Evolutionary conservation across 2,329 filamentous ascomycete genomes (phyloP), one percentile per base, ranked within the genome.

Genomic region (Harringtonia aguacate): DNA sequence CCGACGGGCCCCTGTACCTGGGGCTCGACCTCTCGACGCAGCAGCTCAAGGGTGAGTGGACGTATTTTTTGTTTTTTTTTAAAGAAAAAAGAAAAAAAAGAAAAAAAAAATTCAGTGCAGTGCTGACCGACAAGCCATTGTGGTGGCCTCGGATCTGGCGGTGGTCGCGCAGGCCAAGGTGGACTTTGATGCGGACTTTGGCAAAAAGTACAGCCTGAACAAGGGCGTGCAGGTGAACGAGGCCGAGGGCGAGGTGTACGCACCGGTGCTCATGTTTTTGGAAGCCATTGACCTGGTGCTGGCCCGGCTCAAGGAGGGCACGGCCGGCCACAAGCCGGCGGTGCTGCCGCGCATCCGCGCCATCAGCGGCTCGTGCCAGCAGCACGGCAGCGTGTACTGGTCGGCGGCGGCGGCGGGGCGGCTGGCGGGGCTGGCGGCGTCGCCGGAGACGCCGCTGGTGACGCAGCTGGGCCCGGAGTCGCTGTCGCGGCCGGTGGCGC

Each of bases 371-470:
- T 89, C 90, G 15, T 89, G 92, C 44, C 94, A 97, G 75, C 92
- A 98, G 70, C 92, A 97, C 63, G 92, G 92, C 29, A 97, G 90
- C 60, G 88, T 97, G 24, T 97, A 92, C 67, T 97, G 90, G 90
- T 84, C 76, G 46, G 61, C 68, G 36, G 66, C 79, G 45, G 89
- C 86, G 7, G 83, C 85, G 58, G 56, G 62, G 8, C 57, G 83
- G 36, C 72, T 97, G 36, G 65, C 60, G 4, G 66, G 56, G 13
- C 66, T 97, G 12, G 29, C 21, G 21, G 12, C 27, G 9, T 35
- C 20, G 28, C 22, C 20, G 71, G 86, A 52, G 58, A 75, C 75
- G 58, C 65, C 72, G 1, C 67, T 97, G 38, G 72, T 84, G 40
- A 79, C 84, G 48, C 88, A 94, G 65, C 68, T 97, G 22, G 63